A percentile compares a stretch with the other conserved stretches of the same genome.
phyloP scores from a whole-genome alignment of 495 filamentous ascomycete species.

The Penicillium steckii region DNA sequence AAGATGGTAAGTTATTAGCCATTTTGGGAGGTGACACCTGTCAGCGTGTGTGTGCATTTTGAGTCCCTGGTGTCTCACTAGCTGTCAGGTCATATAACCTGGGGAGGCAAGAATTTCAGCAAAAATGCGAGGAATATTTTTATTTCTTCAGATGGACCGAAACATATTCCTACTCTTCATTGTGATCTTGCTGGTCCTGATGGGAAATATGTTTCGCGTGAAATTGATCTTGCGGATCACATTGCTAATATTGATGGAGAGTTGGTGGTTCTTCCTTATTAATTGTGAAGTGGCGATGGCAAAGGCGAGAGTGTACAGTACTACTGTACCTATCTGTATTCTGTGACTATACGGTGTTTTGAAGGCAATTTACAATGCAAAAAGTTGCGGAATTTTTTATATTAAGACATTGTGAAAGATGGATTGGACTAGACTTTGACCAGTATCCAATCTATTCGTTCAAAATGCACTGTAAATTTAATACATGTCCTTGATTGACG shows the following conservation, averaged over 20 bases:
- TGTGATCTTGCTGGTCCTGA: slow-evolving; percentile 6
- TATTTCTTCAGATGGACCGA: slow-evolving; percentile 7
- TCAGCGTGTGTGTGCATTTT: too few species aligned
- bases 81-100: slow-evolving; percentile 10
- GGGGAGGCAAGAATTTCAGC: slow-evolving; percentile 12
- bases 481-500: too few species aligned
- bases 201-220: not conserved
- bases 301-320: too few species aligned
- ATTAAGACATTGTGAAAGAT: too few species aligned
- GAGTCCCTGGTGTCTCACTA: too few species aligned
- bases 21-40: not conserved
- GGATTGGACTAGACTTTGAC: too few species aligned
- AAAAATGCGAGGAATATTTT: slow-evolving; percentile 8
- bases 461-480: too few species aligned
- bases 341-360: too few species aligned
- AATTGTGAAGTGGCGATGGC: not conserved
- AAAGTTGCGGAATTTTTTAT: too few species aligned
- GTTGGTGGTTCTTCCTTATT: not conserved
- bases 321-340: too few species aligned
- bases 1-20: slow-evolving; percentile 7
- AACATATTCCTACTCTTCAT: slow-evolving; percentile 9
- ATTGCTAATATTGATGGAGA: slow-evolving; percentile 15
- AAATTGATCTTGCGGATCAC: slow-evolving; percentile 7
- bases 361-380: too few species aligned
- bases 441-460: too few species aligned